phyloP scores from a whole-genome alignment of 2,329 filamentous ascomycete genomes.

The Exophiala spinifera region DNA sequence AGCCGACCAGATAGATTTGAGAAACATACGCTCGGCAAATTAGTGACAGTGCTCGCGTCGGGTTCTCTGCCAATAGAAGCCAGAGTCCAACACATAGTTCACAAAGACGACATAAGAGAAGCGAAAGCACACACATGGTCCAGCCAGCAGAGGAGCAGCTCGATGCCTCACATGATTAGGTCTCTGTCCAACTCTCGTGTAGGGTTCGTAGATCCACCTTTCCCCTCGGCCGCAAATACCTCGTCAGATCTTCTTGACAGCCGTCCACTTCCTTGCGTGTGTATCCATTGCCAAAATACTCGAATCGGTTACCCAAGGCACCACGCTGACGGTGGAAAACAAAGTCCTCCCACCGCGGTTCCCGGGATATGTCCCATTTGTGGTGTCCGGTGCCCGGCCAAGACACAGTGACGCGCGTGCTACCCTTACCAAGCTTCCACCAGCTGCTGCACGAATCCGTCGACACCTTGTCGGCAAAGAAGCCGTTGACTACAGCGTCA shows the following conservation, averaged over 20 bases:
- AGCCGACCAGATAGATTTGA: too few relatives aligned
- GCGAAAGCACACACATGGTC: too few relatives aligned
- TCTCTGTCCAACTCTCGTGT: slow-evolving; percentile 8
- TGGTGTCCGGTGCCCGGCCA: slow-evolving; percentile 31
- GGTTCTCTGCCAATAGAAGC: too few relatives aligned
- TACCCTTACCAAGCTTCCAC: slow-evolving; percentile 5
- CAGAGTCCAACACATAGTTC: too few relatives aligned
- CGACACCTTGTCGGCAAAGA: slow-evolving; percentile 9
- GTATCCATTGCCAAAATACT: slow-evolving; percentile 9
- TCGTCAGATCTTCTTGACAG: background rate
- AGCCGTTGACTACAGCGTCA: slow-evolving; percentile 1
- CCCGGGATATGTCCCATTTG: slow-evolving; percentile 32
- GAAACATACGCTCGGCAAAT: too few relatives aligned
- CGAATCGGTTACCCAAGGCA: slow-evolving; percentile 2
- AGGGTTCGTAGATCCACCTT: slow-evolving; percentile 10
- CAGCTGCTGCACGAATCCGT: slow-evolving; percentile 7
- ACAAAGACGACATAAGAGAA: too few relatives aligned
- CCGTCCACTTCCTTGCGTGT: slow-evolving; percentile 2
- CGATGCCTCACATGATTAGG: too few relatives aligned
- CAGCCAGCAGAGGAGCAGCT: too few relatives aligned
- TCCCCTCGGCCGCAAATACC: slow-evolving; percentile 7
- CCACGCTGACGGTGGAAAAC: slow-evolving; percentile 29
- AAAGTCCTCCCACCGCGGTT: slow-evolving; percentile 40
- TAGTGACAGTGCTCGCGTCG: too few relatives aligned
- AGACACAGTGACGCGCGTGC: background rate